A percentile compares a stretch with the other conserved stretches of the same genome.
These are phyloP conservation scores for Pseudonitzschia pungens DNA, from an alignment of 108 stramenopile species.

Conservation along the genomic window DNA sequence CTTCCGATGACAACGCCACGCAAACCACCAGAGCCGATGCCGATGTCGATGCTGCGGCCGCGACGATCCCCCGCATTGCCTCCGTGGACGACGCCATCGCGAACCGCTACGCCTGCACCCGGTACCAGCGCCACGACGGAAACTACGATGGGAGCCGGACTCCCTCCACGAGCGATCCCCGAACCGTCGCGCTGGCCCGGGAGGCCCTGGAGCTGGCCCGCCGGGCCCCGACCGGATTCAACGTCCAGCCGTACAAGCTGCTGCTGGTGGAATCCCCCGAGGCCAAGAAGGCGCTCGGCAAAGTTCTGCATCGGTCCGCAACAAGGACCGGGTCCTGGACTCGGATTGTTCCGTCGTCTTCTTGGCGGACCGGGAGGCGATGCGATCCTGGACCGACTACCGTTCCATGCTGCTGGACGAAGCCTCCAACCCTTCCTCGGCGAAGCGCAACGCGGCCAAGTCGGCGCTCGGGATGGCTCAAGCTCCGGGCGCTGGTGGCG, in stretches of 20 bases:
- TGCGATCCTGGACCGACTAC: slow-evolving; percentile 46
- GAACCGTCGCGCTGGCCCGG: slow-evolving; percentile 41
- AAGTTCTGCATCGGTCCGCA: slow-evolving; percentile 76
- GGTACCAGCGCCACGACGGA: slow-evolving; percentile 30
- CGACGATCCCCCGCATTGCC: not conserved
- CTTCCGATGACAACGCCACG: not conserved
- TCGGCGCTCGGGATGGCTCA: slow-evolving; percentile 25
- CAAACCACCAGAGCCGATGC: not conserved
- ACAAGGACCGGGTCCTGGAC: slow-evolving; percentile 85
- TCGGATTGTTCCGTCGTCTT: slow-evolving; percentile 91
- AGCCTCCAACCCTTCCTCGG: slow-evolving; percentile 1
- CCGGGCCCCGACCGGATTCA: slow-evolving; percentile 85
- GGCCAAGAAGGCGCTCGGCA: slow-evolving; percentile 58
- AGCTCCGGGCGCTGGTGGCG: slow-evolving; percentile 50
- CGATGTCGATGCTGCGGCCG: not conserved
- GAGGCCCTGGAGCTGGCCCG: slow-evolving; percentile 54
- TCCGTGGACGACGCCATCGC: slow-evolving; percentile 19
- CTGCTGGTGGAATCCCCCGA: slow-evolving; percentile 62
- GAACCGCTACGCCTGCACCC: slow-evolving; percentile 37
- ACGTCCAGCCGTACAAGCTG: slow-evolving; percentile 88
- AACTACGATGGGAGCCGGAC: slow-evolving; percentile 17
- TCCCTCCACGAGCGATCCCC: slow-evolving; percentile 55
- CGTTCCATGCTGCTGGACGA: slow-evolving; percentile 34
- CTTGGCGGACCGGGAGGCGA: slow-evolving; percentile 73
- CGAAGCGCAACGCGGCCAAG: not conserved